Percentiles rank a stretch among this genome's conserved stretches.
These are phyloP conservation scores for Venturia asperata DNA, from an alignment of 2,329 filamentous ascomycete genomes.

Conservation along the genomic window DNA sequence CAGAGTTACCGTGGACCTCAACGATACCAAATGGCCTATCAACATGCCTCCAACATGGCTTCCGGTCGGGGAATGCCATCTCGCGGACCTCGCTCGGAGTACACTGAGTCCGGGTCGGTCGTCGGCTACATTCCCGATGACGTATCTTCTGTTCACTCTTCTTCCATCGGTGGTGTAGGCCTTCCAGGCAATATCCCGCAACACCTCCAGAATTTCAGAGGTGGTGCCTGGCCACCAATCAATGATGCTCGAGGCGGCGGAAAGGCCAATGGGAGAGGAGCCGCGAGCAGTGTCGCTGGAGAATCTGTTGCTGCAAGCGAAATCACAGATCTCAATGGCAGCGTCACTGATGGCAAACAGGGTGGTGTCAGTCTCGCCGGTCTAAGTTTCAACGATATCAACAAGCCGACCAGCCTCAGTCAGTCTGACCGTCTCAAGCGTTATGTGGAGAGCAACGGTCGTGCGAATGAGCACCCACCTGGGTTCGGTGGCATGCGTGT, in stretches of 20 bases:
- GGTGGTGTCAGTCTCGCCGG: constrained; percentile 85
- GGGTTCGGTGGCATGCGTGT: constrained; percentile 38
- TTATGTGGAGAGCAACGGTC: constrained; percentile 81
- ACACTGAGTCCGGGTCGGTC: constrained; percentile 75
- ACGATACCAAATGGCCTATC: constrained; percentile 74
- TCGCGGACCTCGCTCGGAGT: constrained; percentile 39
- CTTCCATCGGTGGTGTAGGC: constrained; percentile 77
- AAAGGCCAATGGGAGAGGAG: constrained; percentile 52
- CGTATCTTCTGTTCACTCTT: constrained; percentile 91
- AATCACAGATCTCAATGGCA: constrained; percentile 63
- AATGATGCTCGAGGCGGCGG: constrained; percentile 59
- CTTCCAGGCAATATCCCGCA: constrained; percentile 71
- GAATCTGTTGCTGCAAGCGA: constrained; percentile 91
- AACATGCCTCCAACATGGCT: constrained; percentile 55
- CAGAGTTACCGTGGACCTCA: constrained; percentile 85
- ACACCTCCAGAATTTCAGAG: constrained; percentile 92
- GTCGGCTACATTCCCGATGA: constrained; percentile 95
- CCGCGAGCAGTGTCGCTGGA: constrained; percentile 74
- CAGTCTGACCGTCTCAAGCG: constrained; percentile 89
- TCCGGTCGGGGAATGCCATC: constrained; percentile 43
- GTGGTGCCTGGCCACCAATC: constrained; percentile 76
- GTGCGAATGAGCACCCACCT: constrained; percentile 39
- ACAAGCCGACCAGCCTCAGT: constrained; percentile 66
- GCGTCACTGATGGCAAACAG: constrained; percentile 69
- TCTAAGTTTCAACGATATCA: constrained; percentile 63